Evolutionary conservation across 2,329 filamentous ascomycete species (phyloP).

Genomic region (Colletotrichum horii): DNA sequence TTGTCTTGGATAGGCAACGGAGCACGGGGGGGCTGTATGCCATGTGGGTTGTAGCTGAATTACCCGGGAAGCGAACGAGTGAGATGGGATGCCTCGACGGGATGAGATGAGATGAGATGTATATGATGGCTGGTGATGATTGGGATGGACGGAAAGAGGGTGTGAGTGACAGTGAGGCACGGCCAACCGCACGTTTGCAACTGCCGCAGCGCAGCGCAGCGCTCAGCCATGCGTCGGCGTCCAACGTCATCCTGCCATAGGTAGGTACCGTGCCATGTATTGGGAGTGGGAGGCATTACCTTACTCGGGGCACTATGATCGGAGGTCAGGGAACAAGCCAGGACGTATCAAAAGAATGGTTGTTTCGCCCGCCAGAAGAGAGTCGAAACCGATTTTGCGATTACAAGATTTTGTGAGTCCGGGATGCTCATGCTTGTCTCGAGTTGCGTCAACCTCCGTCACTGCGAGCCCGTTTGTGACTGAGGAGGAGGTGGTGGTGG

Average conservation of each 20-base stretch:
- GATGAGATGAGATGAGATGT: not conserved
- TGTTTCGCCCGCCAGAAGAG: not conserved
- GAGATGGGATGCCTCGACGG: not conserved
- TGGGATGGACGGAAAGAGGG: not conserved
- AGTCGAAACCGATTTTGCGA: not conserved
- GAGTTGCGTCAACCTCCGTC: conserved; percentile 12
- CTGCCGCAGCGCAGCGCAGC: not conserved
- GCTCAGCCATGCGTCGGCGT: not conserved
- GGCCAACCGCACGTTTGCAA: not conserved
- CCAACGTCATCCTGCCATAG: conserved; percentile 16
- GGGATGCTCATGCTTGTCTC: not conserved
- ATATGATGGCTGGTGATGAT: not conserved
- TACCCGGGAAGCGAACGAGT: not conserved
- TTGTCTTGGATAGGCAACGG: conserved; percentile 6
- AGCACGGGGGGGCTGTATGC: not conserved
- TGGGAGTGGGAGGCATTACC: not conserved
- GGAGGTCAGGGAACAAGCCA: conserved; percentile 13
- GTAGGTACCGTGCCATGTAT: not conserved
- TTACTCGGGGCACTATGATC: not conserved
- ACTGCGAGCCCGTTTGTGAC: not conserved
- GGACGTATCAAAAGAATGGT: not conserved
- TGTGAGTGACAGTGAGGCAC: not conserved
- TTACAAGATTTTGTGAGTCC: not conserved
- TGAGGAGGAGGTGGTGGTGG: not conserved
- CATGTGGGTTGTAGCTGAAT: not conserved